phyloP scores from a whole-genome alignment of 306 rosid species.

The Cicer arietinum region DNA sequence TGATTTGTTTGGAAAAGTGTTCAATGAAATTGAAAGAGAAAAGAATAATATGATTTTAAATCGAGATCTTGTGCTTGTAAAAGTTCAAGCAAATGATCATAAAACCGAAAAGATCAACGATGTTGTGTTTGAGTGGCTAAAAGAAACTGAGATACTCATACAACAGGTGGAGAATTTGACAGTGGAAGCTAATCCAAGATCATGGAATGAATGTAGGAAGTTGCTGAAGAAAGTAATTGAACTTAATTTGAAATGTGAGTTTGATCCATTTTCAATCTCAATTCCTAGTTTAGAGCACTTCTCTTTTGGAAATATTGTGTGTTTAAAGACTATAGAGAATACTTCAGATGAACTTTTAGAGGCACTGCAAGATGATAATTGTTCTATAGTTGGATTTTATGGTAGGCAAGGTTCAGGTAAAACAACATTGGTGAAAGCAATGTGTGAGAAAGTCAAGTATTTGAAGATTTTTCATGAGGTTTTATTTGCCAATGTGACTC shows the following conservation, averaged over 20 bases:
- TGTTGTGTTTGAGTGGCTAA: conserved; percentile 6
- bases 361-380: conserved; percentile 22
- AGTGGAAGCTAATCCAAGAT: background rate
- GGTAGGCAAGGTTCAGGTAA: conserved; percentile 40
- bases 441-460: conserved; percentile 2
- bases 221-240: background rate
- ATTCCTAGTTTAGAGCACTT: conserved; percentile 22
- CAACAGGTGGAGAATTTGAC: background rate
- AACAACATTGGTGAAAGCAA: conserved; percentile 35
- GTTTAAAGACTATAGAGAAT: background rate
- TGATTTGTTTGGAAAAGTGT: background rate
- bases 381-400: conserved; percentile 16
- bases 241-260: background rate
- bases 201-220: background rate
- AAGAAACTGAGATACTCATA: background rate
- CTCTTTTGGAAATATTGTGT: background rate
- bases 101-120: background rate
- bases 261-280: background rate
- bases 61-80: background rate
- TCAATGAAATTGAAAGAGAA: background rate
- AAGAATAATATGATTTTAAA: background rate
- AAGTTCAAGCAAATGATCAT: background rate
- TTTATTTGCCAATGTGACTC: conserved; percentile 21
- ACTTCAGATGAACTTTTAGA: conserved; percentile 9
- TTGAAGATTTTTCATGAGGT: background rate